phyloP scores from a whole-genome alignment of 805 yeast species.

The Candida ovalis region DNA sequence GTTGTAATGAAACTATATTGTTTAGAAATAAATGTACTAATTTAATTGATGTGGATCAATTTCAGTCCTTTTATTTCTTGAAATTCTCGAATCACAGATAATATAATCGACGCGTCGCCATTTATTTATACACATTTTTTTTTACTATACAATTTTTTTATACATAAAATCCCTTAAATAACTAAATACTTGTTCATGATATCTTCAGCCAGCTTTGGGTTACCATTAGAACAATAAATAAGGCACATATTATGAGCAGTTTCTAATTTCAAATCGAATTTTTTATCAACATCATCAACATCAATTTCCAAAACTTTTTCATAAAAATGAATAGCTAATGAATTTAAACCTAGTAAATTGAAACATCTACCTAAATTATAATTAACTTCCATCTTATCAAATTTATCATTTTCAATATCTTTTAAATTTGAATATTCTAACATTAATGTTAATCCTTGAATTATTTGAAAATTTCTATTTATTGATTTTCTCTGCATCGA shows the following conservation, averaged over 20 bases:
- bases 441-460: conserved; percentile 81
- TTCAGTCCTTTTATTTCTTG: neutral
- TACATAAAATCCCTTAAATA: conserved; percentile 38
- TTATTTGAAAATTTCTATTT: conserved; percentile 79
- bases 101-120: neutral
- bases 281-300: conserved; percentile 45
- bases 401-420: conserved; percentile 30
- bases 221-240: conserved; percentile 75
- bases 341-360: conserved; percentile 74
- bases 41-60: neutral
- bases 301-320: conserved; percentile 55
- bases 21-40: too few species aligned
- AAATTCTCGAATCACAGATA: neutral
- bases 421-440: conserved; percentile 58
- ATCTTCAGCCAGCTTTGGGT: conserved; percentile 55
- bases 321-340: conserved; percentile 73
- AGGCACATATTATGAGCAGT: conserved; percentile 83
- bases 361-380: conserved; percentile 83
- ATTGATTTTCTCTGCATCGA: conserved; percentile 87
- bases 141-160: too few species aligned
- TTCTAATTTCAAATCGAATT: conserved; percentile 57
- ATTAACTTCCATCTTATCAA: conserved; percentile 69
- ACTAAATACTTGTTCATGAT: conserved; percentile 62
- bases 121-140: too few species aligned
- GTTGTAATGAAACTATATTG: too few species aligned